phyloP scores from a whole-genome alignment of 805 yeast genomes.

The Metschnikowia orientalis region DNA sequence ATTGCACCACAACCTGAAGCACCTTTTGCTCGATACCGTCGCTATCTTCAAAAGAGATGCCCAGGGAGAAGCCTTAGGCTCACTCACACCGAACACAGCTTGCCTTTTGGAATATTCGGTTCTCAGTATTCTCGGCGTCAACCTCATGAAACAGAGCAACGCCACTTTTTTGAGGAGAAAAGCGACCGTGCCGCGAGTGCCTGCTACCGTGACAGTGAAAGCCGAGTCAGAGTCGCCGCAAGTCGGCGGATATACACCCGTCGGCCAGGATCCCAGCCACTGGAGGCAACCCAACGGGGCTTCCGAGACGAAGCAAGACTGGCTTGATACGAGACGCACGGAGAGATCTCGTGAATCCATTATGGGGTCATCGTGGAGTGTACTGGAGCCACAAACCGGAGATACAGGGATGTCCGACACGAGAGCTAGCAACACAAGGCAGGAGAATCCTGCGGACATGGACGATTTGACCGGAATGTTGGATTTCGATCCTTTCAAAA shows the following conservation, averaged over 20 bases:
- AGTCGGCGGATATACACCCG: no score
- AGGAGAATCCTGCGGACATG: neutral
- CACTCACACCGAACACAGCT: conserved; percentile 51
- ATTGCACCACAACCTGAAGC: conserved; percentile 64
- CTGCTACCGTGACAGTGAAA: neutral
- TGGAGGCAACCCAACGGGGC: neutral
- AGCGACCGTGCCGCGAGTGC: conserved; percentile 6
- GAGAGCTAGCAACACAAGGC: no score
- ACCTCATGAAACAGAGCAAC: conserved; percentile 21
- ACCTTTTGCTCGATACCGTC: conserved; percentile 47
- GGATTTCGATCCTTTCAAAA: conserved; percentile 38
- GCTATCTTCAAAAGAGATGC: conserved; percentile 50
- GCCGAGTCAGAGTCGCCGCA: no score
- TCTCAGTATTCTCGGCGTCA: conserved; percentile 57
- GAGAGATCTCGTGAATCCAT: no score
- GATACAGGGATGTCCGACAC: no score
- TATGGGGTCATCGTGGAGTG: no score
- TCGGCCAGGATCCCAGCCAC: neutral
- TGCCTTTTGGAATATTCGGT: conserved; percentile 56
- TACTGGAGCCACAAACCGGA: no score
- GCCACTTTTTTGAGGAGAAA: conserved; percentile 6
- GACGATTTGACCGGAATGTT: conserved; percentile 22
- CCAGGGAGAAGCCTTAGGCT: conserved; percentile 53
- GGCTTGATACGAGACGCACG: neutral
- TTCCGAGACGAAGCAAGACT: neutral